Conservation (phyloP, 306 rosid species). For the Purshia tridentata region DNA sequence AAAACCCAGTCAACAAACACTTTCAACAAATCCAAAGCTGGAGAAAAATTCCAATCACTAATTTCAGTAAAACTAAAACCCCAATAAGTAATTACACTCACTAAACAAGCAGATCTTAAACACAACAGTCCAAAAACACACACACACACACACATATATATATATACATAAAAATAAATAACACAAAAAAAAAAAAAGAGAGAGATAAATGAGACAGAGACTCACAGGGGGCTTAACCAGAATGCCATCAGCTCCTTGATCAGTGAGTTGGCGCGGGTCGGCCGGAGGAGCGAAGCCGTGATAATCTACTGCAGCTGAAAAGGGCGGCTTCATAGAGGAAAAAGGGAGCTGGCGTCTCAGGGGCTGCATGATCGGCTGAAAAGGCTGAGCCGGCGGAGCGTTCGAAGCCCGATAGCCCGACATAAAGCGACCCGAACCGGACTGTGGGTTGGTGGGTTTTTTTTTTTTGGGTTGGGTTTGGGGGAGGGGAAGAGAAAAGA, state of each 20-base stretch:
- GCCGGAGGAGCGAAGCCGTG: slow-evolving; percentile 64
- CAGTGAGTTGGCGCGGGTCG: slow-evolving; percentile 49
- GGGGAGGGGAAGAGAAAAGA: slow-evolving; percentile 11
- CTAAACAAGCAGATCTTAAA: slow-evolving; percentile 39
- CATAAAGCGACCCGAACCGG: slow-evolving; percentile 41
- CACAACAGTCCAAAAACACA: slow-evolving; percentile 16
- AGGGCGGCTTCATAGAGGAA: slow-evolving; percentile 70
- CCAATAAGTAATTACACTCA: slow-evolving; percentile 22
- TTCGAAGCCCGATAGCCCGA: slow-evolving; percentile 55
- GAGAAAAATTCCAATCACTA: slow-evolving; percentile 23
- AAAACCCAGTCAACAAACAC: slow-evolving; percentile 4
- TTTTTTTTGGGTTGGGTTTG: not conserved
- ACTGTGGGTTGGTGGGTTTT: slow-evolving; percentile 7
- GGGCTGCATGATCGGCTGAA: slow-evolving; percentile 64
- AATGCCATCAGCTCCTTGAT: slow-evolving; percentile 56
- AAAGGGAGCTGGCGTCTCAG: slow-evolving; percentile 74
- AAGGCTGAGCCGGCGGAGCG: slow-evolving; percentile 37
- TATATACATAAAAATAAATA: not conserved
- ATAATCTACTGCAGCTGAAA: slow-evolving; percentile 69
- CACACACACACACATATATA: too few species aligned
- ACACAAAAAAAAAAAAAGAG: slow-evolving; percentile 17
- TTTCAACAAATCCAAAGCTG: slow-evolving; percentile 3
- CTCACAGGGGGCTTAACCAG: slow-evolving; percentile 67
- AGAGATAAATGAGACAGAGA: not conserved
- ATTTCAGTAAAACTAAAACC: slow-evolving; percentile 28